These are phyloP conservation scores for Euclidium syriacum DNA, from an alignment of 345 rosid species.

Conservation along the genomic window DNA sequence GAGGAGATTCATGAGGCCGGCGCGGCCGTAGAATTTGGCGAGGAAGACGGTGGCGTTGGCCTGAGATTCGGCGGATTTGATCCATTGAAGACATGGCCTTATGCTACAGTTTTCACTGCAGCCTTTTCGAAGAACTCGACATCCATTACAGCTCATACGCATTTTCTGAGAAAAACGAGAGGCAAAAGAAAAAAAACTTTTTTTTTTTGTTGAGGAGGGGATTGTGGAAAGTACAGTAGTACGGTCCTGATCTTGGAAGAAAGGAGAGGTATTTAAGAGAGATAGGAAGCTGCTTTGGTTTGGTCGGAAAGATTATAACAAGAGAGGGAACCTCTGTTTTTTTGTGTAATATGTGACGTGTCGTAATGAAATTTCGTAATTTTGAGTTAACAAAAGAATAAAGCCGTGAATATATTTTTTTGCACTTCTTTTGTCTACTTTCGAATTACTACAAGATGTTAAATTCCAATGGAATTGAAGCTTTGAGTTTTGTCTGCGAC, in stretches of 20 bases:
- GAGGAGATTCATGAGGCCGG: constrained; percentile 93
- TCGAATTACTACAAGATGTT: too few species aligned
- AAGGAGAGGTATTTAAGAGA: constrained; percentile 6
- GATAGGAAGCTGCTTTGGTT: constrained; percentile 2
- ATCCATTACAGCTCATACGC: constrained; percentile 98
- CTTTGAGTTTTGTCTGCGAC: neutral
- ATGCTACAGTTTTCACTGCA: constrained; percentile 89
- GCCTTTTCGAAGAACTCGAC: constrained; percentile 93
- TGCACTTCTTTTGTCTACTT: too few species aligned
- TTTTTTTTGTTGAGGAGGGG: neutral
- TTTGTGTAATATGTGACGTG: constrained; percentile 8
- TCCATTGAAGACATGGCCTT: constrained; percentile 96
- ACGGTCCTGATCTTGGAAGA: constrained; percentile 11
- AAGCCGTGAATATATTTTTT: too few species aligned
- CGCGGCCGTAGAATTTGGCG: constrained; percentile 96
- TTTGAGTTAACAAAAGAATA: neutral
- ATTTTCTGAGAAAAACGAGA: constrained; percentile 29
- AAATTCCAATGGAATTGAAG: neutral
- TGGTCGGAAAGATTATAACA: constrained; percentile 23
- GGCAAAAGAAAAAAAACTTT: neutral
- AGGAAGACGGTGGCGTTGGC: constrained; percentile 96
- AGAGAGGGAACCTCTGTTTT: neutral
- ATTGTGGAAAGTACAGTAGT: constrained; percentile 16
- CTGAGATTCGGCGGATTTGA: constrained; percentile 80
- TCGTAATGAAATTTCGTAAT: neutral